phyloP scores from a whole-genome alignment of 306 rosid genomes.

The Prinsepia uniflora region DNA sequence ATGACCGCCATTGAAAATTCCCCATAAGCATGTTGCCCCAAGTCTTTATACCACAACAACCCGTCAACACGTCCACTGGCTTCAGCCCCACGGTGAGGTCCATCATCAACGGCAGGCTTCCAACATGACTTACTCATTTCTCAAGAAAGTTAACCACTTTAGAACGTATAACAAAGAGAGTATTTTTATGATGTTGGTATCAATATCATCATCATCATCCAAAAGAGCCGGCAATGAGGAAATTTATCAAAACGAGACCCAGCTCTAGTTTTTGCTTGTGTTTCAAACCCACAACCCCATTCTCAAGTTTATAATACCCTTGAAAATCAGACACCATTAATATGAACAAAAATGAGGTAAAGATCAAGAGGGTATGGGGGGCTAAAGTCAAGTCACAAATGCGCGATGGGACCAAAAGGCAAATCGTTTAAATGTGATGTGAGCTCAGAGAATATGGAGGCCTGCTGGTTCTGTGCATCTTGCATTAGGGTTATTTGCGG shows the following conservation, averaged over 20 bases:
- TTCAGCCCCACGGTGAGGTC: conserved; percentile 30
- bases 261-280: conserved; percentile 36
- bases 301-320: conserved; percentile 35
- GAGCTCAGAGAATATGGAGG: conserved; percentile 74
- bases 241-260: conserved; percentile 22
- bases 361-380: conserved; percentile 71
- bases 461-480: conserved; percentile 63
- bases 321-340: conserved; percentile 51
- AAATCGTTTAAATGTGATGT: conserved; percentile 38
- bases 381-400: conserved; percentile 41
- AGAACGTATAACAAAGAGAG: neutral
- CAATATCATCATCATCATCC: conserved; percentile 25
- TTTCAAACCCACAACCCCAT: conserved; percentile 33
- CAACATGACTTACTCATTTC: conserved; percentile 72
- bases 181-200: neutral
- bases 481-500: conserved; percentile 53
- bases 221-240: conserved; percentile 31
- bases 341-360: conserved; percentile 46
- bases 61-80: conserved; percentile 57
- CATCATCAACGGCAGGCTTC: conserved; percentile 63
- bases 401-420: conserved; percentile 48
- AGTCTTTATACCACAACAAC: conserved; percentile 74
- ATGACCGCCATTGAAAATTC: conserved; percentile 81
- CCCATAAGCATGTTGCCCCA: conserved; percentile 75
- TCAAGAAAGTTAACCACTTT: conserved; percentile 4